Evolutionary conservation across 129 eudicot genomes (phyloP).

Genomic region (Artemisia tridentata): DNA sequence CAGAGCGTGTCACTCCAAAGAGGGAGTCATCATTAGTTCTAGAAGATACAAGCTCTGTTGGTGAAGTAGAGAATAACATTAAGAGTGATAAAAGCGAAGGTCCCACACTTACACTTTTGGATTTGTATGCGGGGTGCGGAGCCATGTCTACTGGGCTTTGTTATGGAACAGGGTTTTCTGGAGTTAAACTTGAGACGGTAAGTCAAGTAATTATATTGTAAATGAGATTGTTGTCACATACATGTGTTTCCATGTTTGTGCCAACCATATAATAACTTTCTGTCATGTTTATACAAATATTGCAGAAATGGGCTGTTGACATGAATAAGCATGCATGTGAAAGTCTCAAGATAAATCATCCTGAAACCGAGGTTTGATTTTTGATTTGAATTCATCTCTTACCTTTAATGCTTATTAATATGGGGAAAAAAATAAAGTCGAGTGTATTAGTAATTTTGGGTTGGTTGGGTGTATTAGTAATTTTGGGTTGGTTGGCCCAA

Average conservation of each 20-base stretch:
- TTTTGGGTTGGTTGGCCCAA: background rate
- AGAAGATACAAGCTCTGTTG: slow-evolving; percentile 25
- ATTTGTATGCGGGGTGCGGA: slow-evolving; percentile 61
- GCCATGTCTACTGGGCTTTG: slow-evolving; percentile 65
- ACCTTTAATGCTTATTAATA: background rate
- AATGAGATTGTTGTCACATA: background rate
- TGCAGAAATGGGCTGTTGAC: slow-evolving; percentile 62
- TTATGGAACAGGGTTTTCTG: slow-evolving; percentile 41
- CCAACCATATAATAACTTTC: background rate
- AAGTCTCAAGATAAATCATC: slow-evolving; percentile 45
- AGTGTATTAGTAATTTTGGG: background rate
- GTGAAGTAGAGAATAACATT: slow-evolving; percentile 17
- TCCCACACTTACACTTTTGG: slow-evolving; percentile 35
- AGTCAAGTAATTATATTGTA: slow-evolving; percentile 16
- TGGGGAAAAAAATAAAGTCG: background rate
- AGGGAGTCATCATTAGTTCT: slow-evolving; percentile 33
- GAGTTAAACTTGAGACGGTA: slow-evolving; percentile 43
- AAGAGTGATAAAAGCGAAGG: background rate
- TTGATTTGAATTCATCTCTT: background rate
- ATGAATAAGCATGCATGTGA: slow-evolving; percentile 42
- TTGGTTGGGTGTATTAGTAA: background rate
- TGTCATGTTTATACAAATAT: background rate
- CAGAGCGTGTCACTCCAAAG: slow-evolving; percentile 18
- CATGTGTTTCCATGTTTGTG: slow-evolving; percentile 4
- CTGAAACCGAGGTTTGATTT: slow-evolving; percentile 46